These are phyloP conservation scores for Auxenochlorella pyrenoidosa DNA, from an alignment of 139 green algal species.

Conservation along the genomic window DNA sequence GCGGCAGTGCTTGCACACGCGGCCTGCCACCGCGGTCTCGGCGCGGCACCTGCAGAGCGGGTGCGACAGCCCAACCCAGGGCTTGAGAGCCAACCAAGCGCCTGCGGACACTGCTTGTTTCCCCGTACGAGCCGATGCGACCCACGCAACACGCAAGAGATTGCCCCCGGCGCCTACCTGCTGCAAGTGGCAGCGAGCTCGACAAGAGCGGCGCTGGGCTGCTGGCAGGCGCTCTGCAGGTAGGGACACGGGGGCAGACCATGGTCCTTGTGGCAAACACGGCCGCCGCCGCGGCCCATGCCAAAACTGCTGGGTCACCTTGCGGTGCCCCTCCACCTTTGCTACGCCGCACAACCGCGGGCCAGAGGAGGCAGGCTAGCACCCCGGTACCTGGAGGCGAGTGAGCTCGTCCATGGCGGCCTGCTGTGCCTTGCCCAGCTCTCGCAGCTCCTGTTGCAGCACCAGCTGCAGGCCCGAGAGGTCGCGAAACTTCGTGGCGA, in stretches of 20 bases:
- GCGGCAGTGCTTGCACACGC: slow-evolving; percentile 79
- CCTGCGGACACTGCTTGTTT: too few relatives aligned
- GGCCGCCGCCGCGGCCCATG: too few relatives aligned
- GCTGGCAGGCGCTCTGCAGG: not conserved
- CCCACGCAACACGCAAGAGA: too few relatives aligned
- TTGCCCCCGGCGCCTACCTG: not conserved
- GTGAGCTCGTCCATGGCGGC: slow-evolving; percentile 24
- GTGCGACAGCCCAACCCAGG: not conserved
- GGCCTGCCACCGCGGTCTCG: slow-evolving; percentile 59
- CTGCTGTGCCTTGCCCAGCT: slow-evolving; percentile 55
- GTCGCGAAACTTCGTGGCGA: slow-evolving; percentile 63
- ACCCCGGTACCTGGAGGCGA: not conserved
- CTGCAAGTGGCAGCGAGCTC: slow-evolving; percentile 55
- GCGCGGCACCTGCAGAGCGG: slow-evolving; percentile 52
- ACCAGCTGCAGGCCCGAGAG: slow-evolving; percentile 68
- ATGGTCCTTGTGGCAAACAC: too few relatives aligned
- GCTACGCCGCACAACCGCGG: too few relatives aligned
- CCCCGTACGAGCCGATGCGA: too few relatives aligned
- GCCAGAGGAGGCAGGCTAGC: too few relatives aligned
- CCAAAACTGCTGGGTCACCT: not conserved
- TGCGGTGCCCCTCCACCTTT: too few relatives aligned
- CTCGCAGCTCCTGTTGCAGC: slow-evolving; percentile 58
- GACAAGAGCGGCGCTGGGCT: not conserved
- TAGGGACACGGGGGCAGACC: too few relatives aligned
- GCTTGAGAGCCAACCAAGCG: too few relatives aligned